phyloP scores from a whole-genome alignment of 169 alveolate genomes.

The Eimeria brunetti region DNA sequence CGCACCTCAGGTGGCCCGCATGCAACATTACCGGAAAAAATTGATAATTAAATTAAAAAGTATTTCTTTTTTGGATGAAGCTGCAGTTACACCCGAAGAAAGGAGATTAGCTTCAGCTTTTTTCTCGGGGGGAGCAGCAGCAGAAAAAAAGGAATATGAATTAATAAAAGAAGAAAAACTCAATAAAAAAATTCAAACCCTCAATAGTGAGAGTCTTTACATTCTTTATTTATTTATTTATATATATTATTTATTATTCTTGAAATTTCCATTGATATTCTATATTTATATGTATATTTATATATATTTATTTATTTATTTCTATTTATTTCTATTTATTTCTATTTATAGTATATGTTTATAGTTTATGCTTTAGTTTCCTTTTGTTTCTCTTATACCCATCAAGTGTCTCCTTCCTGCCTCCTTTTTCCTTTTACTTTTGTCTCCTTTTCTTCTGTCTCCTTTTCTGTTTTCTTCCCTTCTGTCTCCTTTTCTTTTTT shows the following conservation, averaged over 20 bases:
- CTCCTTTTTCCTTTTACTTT: background rate
- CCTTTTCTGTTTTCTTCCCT: background rate
- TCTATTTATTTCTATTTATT: too few species aligned
- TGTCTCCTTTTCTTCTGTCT: background rate
- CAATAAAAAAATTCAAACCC: background rate
- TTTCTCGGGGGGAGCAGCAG: conserved; percentile 92
- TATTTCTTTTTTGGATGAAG: conserved; percentile 92
- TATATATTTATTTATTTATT: background rate
- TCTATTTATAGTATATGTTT: too few species aligned
- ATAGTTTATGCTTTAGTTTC: background rate
- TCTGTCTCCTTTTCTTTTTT: background rate
- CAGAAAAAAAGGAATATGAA: conserved; percentile 90
- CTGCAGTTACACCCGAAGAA: conserved; percentile 93
- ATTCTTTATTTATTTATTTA: background rate
- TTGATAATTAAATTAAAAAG: conserved; percentile 87
- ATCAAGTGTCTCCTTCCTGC: background rate
- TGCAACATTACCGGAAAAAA: conserved; percentile 90
- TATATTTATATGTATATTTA: background rate
- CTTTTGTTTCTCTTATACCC: background rate
- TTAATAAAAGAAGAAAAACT: conserved; percentile 36
- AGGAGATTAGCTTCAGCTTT: conserved; percentile 93
- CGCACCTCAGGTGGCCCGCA: conserved; percentile 82
- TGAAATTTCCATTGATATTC: background rate
- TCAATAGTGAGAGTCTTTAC: background rate
- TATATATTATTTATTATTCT: background rate